Evolutionary conservation across 2,329 filamentous ascomycete genomes (phyloP).

Genomic region (Acephala macrosclerotiorum): DNA sequence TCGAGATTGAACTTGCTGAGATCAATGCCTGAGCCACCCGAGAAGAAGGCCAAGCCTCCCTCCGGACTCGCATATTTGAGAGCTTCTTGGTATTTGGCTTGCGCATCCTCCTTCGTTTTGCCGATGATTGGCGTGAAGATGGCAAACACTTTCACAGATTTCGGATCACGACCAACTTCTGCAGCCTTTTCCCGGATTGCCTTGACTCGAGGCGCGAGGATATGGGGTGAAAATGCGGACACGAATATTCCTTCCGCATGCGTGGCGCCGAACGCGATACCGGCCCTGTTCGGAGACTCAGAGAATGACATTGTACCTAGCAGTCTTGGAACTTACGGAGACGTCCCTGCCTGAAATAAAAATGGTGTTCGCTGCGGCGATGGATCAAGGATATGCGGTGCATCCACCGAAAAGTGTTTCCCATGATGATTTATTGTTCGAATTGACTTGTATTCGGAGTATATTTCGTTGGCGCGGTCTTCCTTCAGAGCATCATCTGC

Average conservation of each 20-base stretch:
- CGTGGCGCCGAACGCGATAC: not conserved
- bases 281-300: slow-evolving; percentile 44
- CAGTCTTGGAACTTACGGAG: too few species aligned
- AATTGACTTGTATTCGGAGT: too few species aligned
- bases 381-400: slow-evolving; percentile 54
- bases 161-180: not conserved
- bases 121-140: not conserved
- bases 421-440: too few species aligned
- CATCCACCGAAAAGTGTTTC: too few species aligned
- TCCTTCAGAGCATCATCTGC: too few species aligned
- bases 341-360: slow-evolving; percentile 67
- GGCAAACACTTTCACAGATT: not conserved
- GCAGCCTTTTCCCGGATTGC: not conserved
- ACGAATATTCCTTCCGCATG: not conserved
- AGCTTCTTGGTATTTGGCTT: not conserved
- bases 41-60: not conserved
- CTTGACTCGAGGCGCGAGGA: not conserved
- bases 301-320: too few species aligned
- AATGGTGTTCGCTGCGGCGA: slow-evolving; percentile 72
- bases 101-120: not conserved
- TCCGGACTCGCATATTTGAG: not conserved
- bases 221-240: not conserved
- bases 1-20: not conserved
- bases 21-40: not conserved
- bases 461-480: too few species aligned